phyloP scores from a whole-genome alignment of 768 basidiomycete species.

The Boletus vermiculosoides region DNA sequence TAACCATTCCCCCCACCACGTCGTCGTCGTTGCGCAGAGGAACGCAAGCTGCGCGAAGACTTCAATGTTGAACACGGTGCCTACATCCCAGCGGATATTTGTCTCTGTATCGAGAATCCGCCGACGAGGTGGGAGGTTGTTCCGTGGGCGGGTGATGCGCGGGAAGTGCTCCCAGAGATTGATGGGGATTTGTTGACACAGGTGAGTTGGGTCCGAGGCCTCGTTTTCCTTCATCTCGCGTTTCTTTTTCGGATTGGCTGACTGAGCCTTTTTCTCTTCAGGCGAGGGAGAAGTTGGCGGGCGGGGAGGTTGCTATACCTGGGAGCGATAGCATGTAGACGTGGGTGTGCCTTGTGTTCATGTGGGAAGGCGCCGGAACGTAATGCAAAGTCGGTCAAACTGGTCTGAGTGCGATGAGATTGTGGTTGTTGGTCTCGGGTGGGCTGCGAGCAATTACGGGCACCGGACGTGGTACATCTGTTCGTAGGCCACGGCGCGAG shows the following conservation, averaged over 20 bases:
- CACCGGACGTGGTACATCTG: not conserved
- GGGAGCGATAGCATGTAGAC: conserved; percentile 28
- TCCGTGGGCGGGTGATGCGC: conserved; percentile 51
- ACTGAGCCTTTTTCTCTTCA: conserved; percentile 8
- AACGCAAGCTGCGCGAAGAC: conserved; percentile 56
- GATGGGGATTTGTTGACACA: conserved; percentile 56
- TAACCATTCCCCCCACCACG: not conserved
- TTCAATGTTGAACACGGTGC: conserved; percentile 75
- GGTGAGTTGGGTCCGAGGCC: conserved; percentile 43
- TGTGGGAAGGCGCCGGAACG: not conserved
- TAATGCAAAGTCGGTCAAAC: not conserved
- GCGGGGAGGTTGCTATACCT: conserved; percentile 15
- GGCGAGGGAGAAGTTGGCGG: conserved; percentile 30
- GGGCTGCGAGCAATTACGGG: not conserved
- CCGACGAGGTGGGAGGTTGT: conserved; percentile 73
- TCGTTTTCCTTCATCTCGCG: too few species aligned
- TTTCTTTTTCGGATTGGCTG: too few species aligned
- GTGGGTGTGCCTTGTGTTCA: not conserved
- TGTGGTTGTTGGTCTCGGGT: not conserved
- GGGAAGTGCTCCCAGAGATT: conserved; percentile 62
- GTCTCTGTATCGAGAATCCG: conserved; percentile 69
- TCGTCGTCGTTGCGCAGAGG: conserved; percentile 47
- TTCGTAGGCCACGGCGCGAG: not conserved
- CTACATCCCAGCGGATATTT: conserved; percentile 77
- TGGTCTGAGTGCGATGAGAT: not conserved